Conservation (phyloP, 768 basidiomycete genomes). For the Podaxis rugospora region DNA sequence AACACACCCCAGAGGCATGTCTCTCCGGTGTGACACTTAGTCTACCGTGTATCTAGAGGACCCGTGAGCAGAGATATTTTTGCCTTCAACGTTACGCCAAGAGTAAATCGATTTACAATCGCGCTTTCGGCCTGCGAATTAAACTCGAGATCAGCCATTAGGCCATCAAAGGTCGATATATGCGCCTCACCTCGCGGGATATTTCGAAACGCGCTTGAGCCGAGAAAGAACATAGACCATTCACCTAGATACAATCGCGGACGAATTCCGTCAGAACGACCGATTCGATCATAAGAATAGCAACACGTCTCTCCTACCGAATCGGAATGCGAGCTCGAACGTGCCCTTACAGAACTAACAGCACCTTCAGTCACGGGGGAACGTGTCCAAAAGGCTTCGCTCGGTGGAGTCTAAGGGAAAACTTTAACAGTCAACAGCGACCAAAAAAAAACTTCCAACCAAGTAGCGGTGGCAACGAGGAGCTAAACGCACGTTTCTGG, state of each 20-base stretch:
- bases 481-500: background rate
- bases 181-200: conserved; percentile 3
- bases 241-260: background rate
- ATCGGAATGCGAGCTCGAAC: background rate
- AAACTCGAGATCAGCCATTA: background rate
- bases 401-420: background rate
- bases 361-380: background rate
- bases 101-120: background rate
- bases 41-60: background rate
- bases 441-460: background rate
- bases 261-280: background rate
- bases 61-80: background rate
- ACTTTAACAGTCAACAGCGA: background rate
- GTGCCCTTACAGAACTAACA: background rate
- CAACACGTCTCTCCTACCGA: background rate
- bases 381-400: background rate
- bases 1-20: background rate
- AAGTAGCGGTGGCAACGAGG: background rate
- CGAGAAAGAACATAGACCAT: background rate
- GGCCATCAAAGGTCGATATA: background rate
- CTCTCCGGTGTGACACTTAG: background rate
- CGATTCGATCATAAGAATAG: background rate
- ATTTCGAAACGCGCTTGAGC: background rate
- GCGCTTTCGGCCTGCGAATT: background rate
- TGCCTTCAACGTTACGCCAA: background rate